Evolutionary conservation across 441 rosid species (phyloP), one percentile per base, ranked within the genome.

Genomic region (Jatropha multifida): DNA sequence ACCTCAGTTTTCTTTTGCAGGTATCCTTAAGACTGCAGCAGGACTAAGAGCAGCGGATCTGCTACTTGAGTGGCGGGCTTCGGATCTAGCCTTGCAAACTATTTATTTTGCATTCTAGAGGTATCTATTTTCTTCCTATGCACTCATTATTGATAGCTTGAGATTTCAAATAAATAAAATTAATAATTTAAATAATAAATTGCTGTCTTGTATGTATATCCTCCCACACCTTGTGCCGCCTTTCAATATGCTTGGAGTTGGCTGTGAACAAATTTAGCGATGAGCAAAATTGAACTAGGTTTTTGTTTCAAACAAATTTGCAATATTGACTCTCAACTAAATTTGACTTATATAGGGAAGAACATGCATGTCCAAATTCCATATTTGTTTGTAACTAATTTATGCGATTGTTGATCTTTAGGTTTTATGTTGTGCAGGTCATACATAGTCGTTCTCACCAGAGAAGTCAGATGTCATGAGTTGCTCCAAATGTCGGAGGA

Each of bases 11-110:
- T 40, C 9, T 62, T 52, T 75, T 78, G 70, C 86, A 86, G 97
- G 86, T 88, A 83, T 88, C 90, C 92, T 80, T 89, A 85, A 75
- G 97, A 87, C 85, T 85, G 92, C 91, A 81, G 94, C 90, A 87
- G 88, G 90, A 84, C 89, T 85, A 88, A 85, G 88, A 86, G 87
- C 92, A 88, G 91, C 80, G 85, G 90, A 83, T 82, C 88, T 88
- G 94, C 97, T 91, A 89, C 91, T 78, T 77, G 83, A 87, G 93
- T 88, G 87, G 94, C 90, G 85, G 86, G 90, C 92, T 91, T 89
- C 88, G 77, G 78, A 86, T 91, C 88, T 91, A 90, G 91, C 95
- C 97, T 88, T 87, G 94, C 92, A 84, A 86, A 79, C 88, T 85
- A 83, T 78, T 83, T 81, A 81, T 77, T 81, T 87, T 83, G 88